Percentiles rank a stretch among this genome's conserved stretches.
Evolutionary conservation across 2,329 filamentous ascomycete genomes (phyloP).

Genomic region (Furcasterigmium furcatum): DNA sequence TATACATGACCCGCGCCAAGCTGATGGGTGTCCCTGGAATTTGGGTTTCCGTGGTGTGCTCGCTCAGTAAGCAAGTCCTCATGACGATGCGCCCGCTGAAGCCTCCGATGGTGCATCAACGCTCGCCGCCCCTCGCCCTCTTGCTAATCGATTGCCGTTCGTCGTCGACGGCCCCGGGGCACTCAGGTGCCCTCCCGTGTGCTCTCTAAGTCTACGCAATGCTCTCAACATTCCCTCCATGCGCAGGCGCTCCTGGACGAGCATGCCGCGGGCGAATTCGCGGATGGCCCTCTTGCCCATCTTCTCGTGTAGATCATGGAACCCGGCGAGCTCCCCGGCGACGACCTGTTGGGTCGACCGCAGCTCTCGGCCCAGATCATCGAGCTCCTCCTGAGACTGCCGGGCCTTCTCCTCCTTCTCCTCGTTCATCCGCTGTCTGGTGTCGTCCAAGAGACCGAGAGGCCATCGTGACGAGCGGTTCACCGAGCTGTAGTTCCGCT

Average conservation of each 20-base stretch:
- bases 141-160: no score
- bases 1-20: no score
- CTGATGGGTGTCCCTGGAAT: no score
- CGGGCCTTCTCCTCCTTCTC: constrained; percentile 80
- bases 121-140: no score
- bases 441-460: constrained; percentile 80
- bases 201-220: constrained; percentile 56
- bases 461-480: constrained; percentile 77
- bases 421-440: constrained; percentile 74
- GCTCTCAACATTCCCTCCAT: constrained; percentile 79
- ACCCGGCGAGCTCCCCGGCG: constrained; percentile 85
- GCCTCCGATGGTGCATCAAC: no score
- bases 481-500: constrained; percentile 73
- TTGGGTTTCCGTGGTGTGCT: no score
- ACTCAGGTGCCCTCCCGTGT: constrained; percentile 7
- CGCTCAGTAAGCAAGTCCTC: no score
- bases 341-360: constrained; percentile 92
- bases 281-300: constrained; percentile 72
- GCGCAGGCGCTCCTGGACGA: constrained; percentile 76
- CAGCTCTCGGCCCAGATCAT: constrained; percentile 75
- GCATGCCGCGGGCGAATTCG: constrained; percentile 72
- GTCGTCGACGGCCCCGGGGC: no score
- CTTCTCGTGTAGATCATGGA: constrained; percentile 84
- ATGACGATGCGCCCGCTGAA: no score
- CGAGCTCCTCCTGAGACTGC: constrained; percentile 66